A percentile compares a stretch with the other conserved stretches of the same genome.
Conservation (phyloP, 345 rosid genomes). For the Syzygium grande region DNA sequence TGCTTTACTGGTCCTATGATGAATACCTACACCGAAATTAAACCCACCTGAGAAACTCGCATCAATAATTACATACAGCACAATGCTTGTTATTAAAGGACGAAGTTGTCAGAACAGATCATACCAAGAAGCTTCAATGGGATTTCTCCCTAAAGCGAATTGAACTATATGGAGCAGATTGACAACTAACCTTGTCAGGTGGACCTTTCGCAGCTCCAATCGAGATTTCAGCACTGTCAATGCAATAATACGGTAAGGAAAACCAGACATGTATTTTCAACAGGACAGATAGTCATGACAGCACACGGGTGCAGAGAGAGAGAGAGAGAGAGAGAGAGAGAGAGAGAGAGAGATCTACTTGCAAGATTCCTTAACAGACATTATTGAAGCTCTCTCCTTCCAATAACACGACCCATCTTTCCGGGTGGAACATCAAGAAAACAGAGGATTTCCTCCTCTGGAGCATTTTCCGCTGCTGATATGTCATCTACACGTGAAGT, state of each 20-base stretch:
- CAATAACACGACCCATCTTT: slow-evolving; percentile 88
- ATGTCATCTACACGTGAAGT: slow-evolving; percentile 33
- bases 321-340: background rate
- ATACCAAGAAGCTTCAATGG: background rate
- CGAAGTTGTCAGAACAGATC: background rate
- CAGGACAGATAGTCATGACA: background rate
- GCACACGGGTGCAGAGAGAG: background rate
- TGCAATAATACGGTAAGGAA: background rate
- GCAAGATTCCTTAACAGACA: slow-evolving; percentile 79
- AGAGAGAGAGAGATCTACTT: slow-evolving; percentile 25
- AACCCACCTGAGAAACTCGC: background rate
- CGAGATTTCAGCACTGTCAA: slow-evolving; percentile 74
- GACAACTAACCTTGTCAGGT: slow-evolving; percentile 71
- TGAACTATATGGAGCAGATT: background rate
- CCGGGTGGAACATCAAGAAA: slow-evolving; percentile 81
- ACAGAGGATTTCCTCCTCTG: slow-evolving; percentile 75
- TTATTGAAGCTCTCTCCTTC: slow-evolving; percentile 73
- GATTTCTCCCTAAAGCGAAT: background rate
- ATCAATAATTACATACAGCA: background rate
- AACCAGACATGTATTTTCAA: background rate
- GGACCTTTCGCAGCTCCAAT: slow-evolving; percentile 85
- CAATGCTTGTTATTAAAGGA: background rate
- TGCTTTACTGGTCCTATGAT: slow-evolving; percentile 73
- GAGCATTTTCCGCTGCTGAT: slow-evolving; percentile 26
- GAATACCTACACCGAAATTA: slow-evolving; percentile 41